A percentile compares a stretch with the other conserved stretches of the same genome.
These are phyloP conservation scores for Trichoderma aggressivum DNA, from an alignment of 2,329 filamentous ascomycete species.

Conservation along the genomic window DNA sequence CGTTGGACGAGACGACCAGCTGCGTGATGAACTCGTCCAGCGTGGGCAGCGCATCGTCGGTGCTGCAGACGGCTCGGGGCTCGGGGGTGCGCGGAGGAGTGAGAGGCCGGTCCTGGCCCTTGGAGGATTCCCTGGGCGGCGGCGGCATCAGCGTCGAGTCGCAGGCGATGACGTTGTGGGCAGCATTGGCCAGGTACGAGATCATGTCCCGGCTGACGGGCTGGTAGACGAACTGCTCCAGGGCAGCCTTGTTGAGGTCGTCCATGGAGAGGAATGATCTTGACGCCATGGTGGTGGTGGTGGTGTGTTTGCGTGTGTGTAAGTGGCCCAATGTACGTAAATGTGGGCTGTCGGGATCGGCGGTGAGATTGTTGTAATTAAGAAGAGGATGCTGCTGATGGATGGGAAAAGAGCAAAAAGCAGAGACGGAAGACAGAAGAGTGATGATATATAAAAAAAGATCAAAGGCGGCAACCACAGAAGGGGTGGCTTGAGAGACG, in stretches of 20 bases:
- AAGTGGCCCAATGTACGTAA: neutral
- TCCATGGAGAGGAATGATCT: conserved; percentile 43
- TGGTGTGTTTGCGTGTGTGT: neutral
- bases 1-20: conserved; percentile 87
- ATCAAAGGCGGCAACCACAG: neutral
- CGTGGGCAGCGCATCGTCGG: conserved; percentile 63
- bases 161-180: conserved; percentile 75
- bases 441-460: conserved; percentile 6
- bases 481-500: neutral
- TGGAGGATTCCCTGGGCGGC: conserved; percentile 31
- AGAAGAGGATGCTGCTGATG: neutral
- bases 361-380: neutral
- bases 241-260: conserved; percentile 67
- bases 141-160: conserved; percentile 59
- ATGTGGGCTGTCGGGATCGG: neutral
- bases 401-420: neutral
- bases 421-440: neutral
- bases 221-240: conserved; percentile 77
- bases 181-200: conserved; percentile 69
- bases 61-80: conserved; percentile 45
- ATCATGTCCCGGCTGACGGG: conserved; percentile 77
- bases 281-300: conserved; percentile 48
- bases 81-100: conserved; percentile 51
- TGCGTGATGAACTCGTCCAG: conserved; percentile 90
- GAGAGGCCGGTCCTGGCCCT: conserved; percentile 38